Evolutionary conservation across 164 flowering plant genomes (phyloP).

Genomic region (Houttuynia cordata): DNA sequence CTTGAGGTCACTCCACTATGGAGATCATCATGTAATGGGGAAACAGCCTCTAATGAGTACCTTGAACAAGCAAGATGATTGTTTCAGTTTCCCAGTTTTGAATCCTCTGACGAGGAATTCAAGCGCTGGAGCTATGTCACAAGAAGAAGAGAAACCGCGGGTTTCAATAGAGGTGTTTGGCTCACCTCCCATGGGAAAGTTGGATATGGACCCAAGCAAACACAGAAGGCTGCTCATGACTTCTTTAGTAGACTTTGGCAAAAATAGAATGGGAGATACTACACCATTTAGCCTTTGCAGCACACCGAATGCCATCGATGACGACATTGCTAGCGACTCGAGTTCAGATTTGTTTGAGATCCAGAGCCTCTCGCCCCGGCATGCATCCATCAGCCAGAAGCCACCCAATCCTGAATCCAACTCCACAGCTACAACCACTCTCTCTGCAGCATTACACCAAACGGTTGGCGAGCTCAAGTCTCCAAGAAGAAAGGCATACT

Average conservation of each 20-base stretch:
- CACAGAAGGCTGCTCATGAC: conserved; percentile 28
- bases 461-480: conserved; percentile 5
- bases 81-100: conserved; percentile 15
- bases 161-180: conserved; percentile 54
- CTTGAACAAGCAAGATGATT: conserved; percentile 9
- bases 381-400: conserved; percentile 28
- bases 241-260: conserved; percentile 19
- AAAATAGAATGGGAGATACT: not conserved
- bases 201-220: conserved; percentile 9
- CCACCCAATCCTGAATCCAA: conserved; percentile 25
- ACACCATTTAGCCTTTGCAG: conserved; percentile 6
- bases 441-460: conserved; percentile 1
- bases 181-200: conserved; percentile 23
- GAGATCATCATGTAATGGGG: conserved; percentile 9
- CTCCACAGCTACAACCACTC: conserved; percentile 30
- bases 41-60: conserved; percentile 3
- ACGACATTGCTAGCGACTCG: conserved; percentile 39
- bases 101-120: conserved; percentile 5
- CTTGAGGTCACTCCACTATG: conserved; percentile 4
- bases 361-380: conserved; percentile 33
- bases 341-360: conserved; percentile 91
- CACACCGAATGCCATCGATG: conserved; percentile 18
- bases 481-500: conserved; percentile 10
- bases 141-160: conserved; percentile 16
- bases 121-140: conserved; percentile 3